Base-by-base conservation (phyloP, 768 basidiomycete genomes). In the Psilocybe azurescens region DNA sequence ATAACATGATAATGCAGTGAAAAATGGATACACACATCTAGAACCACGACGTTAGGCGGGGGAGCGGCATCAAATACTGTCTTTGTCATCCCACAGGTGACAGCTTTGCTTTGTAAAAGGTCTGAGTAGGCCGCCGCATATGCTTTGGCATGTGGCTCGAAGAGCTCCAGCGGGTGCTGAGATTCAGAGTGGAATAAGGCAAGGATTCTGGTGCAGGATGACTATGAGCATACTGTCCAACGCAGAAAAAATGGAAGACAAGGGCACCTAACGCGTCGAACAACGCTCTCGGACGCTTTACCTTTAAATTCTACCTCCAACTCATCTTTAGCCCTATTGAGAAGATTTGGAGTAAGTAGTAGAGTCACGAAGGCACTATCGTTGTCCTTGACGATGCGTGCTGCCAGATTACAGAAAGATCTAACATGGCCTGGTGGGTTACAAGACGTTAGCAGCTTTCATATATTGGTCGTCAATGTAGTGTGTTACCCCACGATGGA, bases 301-400 rank as follows among this genome's bases (percentile, higher is more conserved):
- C 30, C 44, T n/a, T 16, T 11, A 16, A 63, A 50, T 41, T 63
- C 57, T 1, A 46, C 56, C 3, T 33, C 32, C 8, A 63, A 28
- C 18, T 63, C 62, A 36, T 36, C n/a, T n/a, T 55, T 32, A 1
- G 57, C 62, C 38, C 53, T 58, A 4, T 24, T 28, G 14, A 63
- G 30, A 1, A 58, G 24, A 8, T 47, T 53, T 6, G 62, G 57
- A 4, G 57, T 29, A 28, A 63, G 13, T 13, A 59, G 14, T 32
- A 63, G 36, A 10, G 62, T 63, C 18, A 63, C 11, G n/a, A 58
- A 46, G 11, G 58, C 29, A 39, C 58, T 53, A n/a, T 53, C 46
- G n/a, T 54, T n/a, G 20, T 63, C 62, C n/a, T 59, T 63, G 3
- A 63, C 57, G 3, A 63, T 44, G 39, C 62, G 62, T 5, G 62